These are phyloP conservation scores for Fomitopsis serialis DNA, from an alignment of 768 basidiomycete genomes.

Conservation along the genomic window DNA sequence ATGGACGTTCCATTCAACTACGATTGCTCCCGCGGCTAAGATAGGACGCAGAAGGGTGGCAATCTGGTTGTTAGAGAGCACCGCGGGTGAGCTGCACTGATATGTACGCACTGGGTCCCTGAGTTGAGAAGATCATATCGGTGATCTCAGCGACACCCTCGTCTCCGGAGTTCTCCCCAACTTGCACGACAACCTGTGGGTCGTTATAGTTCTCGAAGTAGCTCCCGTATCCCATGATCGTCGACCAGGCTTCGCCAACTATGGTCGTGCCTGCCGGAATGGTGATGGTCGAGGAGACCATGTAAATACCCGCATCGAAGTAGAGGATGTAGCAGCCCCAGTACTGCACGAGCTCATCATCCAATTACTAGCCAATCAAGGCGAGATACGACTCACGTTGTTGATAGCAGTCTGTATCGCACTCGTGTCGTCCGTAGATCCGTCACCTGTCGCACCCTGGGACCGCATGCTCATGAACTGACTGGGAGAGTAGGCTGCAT, in stretches of 20 bases:
- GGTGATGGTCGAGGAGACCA: constrained; percentile 39
- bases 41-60: neutral
- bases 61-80: neutral
- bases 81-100: neutral
- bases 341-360: constrained; percentile 41
- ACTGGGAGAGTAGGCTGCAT: constrained; percentile 50
- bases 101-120: constrained; percentile 27
- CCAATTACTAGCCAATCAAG: neutral
- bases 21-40: constrained; percentile 48
- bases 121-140: constrained; percentile 41
- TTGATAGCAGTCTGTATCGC: constrained; percentile 57
- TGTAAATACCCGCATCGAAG: constrained; percentile 62
- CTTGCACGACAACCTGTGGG: constrained; percentile 38
- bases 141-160: constrained; percentile 36
- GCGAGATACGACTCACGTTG: constrained; percentile 30
- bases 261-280: constrained; percentile 44
- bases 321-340: constrained; percentile 77
- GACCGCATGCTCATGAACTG: constrained; percentile 71
- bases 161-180: constrained; percentile 31
- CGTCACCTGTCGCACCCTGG: constrained; percentile 70
- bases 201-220: constrained; percentile 34
- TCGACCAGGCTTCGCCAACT: constrained; percentile 46
- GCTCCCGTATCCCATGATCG: constrained; percentile 39
- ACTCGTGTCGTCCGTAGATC: constrained; percentile 66
- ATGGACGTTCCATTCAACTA: constrained; percentile 54